phyloP scores from a whole-genome alignment of 305 asterid genomes.

The Fraxinus ornus region DNA sequence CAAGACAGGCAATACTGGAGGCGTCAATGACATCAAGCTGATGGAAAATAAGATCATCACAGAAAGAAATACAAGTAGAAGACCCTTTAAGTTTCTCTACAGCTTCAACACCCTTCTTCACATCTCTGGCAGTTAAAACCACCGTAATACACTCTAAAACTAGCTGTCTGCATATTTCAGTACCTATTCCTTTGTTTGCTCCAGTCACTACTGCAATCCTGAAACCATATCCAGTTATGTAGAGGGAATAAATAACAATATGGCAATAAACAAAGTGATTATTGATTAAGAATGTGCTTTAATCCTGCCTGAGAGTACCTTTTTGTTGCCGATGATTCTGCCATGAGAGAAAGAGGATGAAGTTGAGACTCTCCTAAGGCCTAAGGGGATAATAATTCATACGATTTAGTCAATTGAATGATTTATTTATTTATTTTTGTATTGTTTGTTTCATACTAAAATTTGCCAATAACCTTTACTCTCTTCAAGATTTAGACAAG shows the following conservation, averaged over 20 bases:
- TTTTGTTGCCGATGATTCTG: not conserved
- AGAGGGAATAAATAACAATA: not conserved
- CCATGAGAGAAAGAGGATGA: not conserved
- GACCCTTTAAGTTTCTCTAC: constrained; percentile 28
- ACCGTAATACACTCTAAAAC: constrained; percentile 37
- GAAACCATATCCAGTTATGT: not conserved
- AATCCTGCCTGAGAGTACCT: not conserved
- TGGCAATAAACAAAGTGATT: not conserved
- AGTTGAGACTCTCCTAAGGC: not conserved
- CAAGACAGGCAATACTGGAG: constrained; percentile 31
- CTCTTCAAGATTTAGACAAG: not conserved
- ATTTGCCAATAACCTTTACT: not conserved
- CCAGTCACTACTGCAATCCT: constrained; percentile 47
- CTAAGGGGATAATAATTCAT: not conserved
- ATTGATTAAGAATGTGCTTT: not conserved
- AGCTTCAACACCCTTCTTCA: constrained; percentile 37
- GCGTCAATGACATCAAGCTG: constrained; percentile 38
- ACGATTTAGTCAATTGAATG: not conserved
- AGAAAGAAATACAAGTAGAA: not conserved
- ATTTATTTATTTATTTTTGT: not conserved
- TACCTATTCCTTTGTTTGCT: constrained; percentile 39
- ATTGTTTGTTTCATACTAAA: not conserved
- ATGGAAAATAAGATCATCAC: constrained; percentile 36
- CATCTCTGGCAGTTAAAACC: constrained; percentile 40
- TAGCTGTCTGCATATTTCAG: constrained; percentile 35